A percentile compares a stretch with the other conserved stretches of the same genome.
phyloP scores from a whole-genome alignment of 2,329 filamentous ascomycete genomes.

The Rosellinia necatrix region DNA sequence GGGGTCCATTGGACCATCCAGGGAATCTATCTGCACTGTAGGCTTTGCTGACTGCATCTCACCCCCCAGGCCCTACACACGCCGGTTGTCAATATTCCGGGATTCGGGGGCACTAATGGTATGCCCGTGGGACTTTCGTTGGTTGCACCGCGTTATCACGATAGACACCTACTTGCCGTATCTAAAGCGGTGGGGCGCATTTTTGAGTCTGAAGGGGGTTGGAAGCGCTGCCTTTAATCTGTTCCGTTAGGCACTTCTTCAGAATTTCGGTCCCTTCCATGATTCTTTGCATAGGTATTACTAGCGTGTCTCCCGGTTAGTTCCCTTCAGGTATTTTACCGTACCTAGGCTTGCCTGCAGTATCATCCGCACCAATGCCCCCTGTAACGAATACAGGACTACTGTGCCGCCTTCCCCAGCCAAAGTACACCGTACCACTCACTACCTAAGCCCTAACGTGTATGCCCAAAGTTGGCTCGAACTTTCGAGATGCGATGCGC shows the following conservation, averaged over 20 bases:
- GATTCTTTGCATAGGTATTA: too few species aligned
- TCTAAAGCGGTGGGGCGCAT: slow-evolving; percentile 46
- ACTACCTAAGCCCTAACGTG: too few species aligned
- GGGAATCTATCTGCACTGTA: too few species aligned
- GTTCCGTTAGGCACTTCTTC: too few species aligned
- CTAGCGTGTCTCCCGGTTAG: too few species aligned
- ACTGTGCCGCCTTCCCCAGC: too few species aligned
- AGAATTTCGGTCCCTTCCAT: too few species aligned
- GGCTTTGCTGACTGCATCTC: neutral
- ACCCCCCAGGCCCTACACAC: slow-evolving; percentile 55
- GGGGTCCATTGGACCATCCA: neutral
- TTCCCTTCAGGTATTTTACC: too few species aligned
- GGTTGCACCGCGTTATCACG: slow-evolving; percentile 51
- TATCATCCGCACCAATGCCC: too few species aligned
- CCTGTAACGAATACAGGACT: too few species aligned
- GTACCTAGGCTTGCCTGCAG: too few species aligned
- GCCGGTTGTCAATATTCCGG: slow-evolving; percentile 67
- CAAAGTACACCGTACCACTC: too few species aligned
- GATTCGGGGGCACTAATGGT: slow-evolving; percentile 59
- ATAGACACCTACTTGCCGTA: slow-evolving; percentile 48
- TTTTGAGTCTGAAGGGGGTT: slow-evolving; percentile 47
- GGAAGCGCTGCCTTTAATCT: slow-evolving; percentile 20
- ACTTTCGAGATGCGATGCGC: slow-evolving; percentile 1
- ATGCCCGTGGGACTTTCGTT: slow-evolving; percentile 65
- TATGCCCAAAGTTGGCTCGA: neutral